phyloP scores from a whole-genome alignment of 768 basidiomycete genomes.

The Russula compacta region DNA sequence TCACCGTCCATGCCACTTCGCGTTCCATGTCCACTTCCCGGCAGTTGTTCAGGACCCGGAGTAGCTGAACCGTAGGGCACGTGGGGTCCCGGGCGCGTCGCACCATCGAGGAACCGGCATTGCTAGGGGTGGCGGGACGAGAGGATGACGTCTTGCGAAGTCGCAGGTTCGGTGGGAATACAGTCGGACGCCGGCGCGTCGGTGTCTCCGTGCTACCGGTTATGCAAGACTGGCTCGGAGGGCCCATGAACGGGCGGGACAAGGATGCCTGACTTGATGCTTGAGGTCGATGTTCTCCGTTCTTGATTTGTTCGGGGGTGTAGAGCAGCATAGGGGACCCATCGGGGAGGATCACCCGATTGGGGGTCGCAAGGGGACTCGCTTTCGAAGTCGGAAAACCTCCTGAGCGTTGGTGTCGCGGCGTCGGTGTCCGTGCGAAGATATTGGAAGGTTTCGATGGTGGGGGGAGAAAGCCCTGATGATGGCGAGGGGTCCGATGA shows the following conservation, averaged over 20 bases:
- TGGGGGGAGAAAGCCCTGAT: too few species aligned
- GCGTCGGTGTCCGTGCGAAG: too few species aligned
- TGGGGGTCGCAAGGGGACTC: background rate
- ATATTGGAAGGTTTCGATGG: too few species aligned
- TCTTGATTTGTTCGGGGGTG: background rate
- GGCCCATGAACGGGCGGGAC: background rate
- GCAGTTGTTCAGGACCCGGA: background rate
- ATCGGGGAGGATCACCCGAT: fast-evolving
- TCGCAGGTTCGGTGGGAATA: background rate
- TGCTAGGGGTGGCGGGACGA: background rate
- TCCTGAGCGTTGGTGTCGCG: background rate
- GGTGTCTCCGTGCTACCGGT: background rate
- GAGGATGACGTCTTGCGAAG: background rate
- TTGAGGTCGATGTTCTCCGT: background rate
- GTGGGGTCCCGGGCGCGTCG: background rate
- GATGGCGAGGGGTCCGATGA: too few species aligned
- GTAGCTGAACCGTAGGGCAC: background rate
- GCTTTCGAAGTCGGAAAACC: too few species aligned
- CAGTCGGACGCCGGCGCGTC: background rate
- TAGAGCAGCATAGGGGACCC: background rate
- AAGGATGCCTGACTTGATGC: too few species aligned
- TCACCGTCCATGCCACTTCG: background rate
- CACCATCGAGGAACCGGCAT: too few species aligned
- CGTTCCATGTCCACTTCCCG: background rate
- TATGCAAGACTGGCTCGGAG: too few species aligned